phyloP scores from a whole-genome alignment of 2,329 filamentous ascomycete genomes.

The Lasiodiplodia sp. region DNA sequence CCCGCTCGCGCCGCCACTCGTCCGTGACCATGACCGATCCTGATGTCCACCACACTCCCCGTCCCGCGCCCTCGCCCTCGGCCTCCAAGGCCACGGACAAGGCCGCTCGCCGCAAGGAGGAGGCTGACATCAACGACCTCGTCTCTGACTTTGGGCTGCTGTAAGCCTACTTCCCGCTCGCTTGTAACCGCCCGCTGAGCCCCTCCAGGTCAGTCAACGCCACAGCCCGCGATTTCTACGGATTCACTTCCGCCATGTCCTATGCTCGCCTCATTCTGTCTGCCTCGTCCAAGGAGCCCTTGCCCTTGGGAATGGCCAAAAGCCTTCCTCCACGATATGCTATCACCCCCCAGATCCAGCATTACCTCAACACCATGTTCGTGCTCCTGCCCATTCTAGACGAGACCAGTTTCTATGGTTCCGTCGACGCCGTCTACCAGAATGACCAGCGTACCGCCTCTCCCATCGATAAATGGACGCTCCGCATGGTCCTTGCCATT shows the following conservation, averaged over 20 bases:
- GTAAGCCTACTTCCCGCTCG: constrained; percentile 56
- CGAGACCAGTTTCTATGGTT: constrained; percentile 78
- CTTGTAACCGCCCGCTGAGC: constrained; percentile 31
- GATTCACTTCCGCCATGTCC: constrained; percentile 86
- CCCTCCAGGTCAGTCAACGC: constrained; percentile 82
- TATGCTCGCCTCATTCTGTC: constrained; percentile 88
- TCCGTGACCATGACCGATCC: constrained; percentile 72
- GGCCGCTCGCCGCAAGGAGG: constrained; percentile 68
- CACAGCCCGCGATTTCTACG: constrained; percentile 91
- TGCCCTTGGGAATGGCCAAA: constrained; percentile 67
- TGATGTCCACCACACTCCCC: constrained; percentile 60
- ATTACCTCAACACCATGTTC: constrained; percentile 85
- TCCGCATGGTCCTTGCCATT: constrained; percentile 90
- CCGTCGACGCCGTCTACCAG: constrained; percentile 83
- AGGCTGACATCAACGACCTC: constrained; percentile 86
- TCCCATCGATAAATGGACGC: constrained; percentile 79
- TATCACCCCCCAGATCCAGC: constrained; percentile 74
- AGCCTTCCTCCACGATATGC: constrained; percentile 74
- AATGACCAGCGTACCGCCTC: constrained; percentile 68
- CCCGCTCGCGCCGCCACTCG: constrained; percentile 73
- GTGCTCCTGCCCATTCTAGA: constrained; percentile 82
- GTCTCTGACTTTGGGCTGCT: constrained; percentile 94
- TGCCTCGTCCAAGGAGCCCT: constrained; percentile 76
- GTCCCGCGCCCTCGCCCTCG: constrained; percentile 49
- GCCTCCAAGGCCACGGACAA: constrained; percentile 39